Base-by-base conservation (phyloP, 768 basidiomycete species). In the Pluteus cervinus region DNA sequence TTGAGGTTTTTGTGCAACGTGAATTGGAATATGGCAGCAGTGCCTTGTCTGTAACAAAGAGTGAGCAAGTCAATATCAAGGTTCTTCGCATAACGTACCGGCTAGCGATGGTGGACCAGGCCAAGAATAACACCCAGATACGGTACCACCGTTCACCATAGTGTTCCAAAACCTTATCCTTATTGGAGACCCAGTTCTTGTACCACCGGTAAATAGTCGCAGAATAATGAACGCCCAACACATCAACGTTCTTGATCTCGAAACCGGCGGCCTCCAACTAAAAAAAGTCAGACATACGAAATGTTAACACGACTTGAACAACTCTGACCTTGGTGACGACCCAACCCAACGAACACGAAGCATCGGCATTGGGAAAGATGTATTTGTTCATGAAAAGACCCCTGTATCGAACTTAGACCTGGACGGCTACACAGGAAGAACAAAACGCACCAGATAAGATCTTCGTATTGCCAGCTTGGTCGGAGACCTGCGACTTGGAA, bases 301-400 rank as follows among this genome's bases (percentile, higher is more conserved):
- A 26, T 15, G 22, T 5, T 4, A n/a, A 14, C 6, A 11, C 36
- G 9, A 30, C 20, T 15, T 4, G 21, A 33, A 18, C n/a, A 8
- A 3, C 2, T 6, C 29, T 36, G 30, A 67, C 71, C 59, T 72
- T 70, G 44, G 65, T 74, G 43, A 99, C 73, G 39, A 96, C 91
- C 94, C 94, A 98, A 26, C 86, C 89, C 21, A 98, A 81, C 14
- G 93, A 88, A 60, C 90, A 90, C 2, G 84, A 89, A 0, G 96
- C 96, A 52, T 99, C 96, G 3, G 94, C 96, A 55, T 94, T 94
- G 30, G 96, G 94, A 82, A 99, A 99, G 56, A 99, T 66, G 48
- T 99, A 98, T 54, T 92, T 92, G 76, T 88, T 93, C 90, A 93
- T 93, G 70, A 93, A 94, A 16, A 93, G 72, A 47, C 91, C 92